These are phyloP conservation scores for Chrysoporthe cubensis DNA, from an alignment of 2,329 filamentous ascomycete genomes.

Conservation along the genomic window DNA sequence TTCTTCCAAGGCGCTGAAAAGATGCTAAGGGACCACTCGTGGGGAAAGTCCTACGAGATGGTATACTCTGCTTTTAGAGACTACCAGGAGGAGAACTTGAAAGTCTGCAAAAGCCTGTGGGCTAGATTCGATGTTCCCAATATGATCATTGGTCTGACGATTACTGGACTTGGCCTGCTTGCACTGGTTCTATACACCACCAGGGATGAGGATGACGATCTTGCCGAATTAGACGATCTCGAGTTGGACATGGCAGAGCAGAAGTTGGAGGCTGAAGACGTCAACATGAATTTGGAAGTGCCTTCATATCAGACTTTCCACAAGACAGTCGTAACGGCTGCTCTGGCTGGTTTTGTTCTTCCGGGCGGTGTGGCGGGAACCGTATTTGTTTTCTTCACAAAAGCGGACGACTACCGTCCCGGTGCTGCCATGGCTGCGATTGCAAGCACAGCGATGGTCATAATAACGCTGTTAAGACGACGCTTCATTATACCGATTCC, in stretches of 20 bases:
- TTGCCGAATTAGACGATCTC: conserved; percentile 56
- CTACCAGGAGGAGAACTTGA: conserved; percentile 80
- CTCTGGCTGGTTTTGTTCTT: conserved; percentile 40
- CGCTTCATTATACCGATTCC: conserved; percentile 62
- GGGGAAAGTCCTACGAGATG: conserved; percentile 41
- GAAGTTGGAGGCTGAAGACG: conserved; percentile 55
- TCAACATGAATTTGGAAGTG: conserved; percentile 35
- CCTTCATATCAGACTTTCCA: conserved; percentile 43
- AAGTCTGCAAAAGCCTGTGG: conserved; percentile 83
- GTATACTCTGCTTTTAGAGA: conserved; percentile 64
- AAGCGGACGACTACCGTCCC: conserved; percentile 45
- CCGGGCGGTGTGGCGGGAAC: conserved; percentile 40
- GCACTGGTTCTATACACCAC: conserved; percentile 75
- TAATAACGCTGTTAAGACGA: conserved; percentile 46
- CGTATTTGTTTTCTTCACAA: conserved; percentile 38
- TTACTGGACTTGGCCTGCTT: conserved; percentile 70
- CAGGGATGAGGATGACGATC: conserved; percentile 58
- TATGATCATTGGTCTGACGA: conserved; percentile 78
- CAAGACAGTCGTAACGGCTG: conserved; percentile 44
- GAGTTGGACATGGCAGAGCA: conserved; percentile 65
- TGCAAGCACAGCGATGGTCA: conserved; percentile 47
- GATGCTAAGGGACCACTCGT: conserved; percentile 40
- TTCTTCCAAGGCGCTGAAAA: conserved; percentile 61
- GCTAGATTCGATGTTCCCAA: conserved; percentile 86
- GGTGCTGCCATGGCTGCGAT: conserved; percentile 48